Conservation (phyloP, 1,284 basidiomycete species). For the Fomes fomentarius region DNA sequence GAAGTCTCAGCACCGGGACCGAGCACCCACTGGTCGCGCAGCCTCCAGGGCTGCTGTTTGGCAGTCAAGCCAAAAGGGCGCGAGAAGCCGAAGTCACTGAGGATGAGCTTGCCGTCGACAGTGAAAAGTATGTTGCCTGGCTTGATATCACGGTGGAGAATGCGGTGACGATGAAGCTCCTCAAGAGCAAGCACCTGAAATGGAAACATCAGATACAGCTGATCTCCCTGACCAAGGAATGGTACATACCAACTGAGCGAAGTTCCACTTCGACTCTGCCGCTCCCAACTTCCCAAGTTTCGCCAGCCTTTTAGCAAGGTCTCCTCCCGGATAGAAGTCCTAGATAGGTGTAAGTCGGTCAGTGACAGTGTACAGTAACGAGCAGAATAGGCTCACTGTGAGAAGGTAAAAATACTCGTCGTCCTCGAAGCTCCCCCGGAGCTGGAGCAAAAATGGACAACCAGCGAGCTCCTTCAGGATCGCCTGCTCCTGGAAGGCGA, state of each 20-base stretch:
- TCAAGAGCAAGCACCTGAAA: slow-evolving; percentile 32
- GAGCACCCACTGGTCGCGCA: slow-evolving; percentile 6
- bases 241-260: slow-evolving; percentile 29
- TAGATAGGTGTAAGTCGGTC: not conserved
- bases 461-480: slow-evolving; percentile 17
- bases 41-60: slow-evolving; percentile 13
- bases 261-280: slow-evolving; percentile 12
- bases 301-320: slow-evolving; percentile 20
- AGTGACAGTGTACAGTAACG: too few relatives aligned
- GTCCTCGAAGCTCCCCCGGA: slow-evolving; percentile 31
- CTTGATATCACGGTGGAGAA: slow-evolving; percentile 40
- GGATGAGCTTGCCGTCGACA: slow-evolving; percentile 61
- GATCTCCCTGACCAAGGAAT: not conserved
- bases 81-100: slow-evolving; percentile 69
- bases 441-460: slow-evolving; percentile 19
- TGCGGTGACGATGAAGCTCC: slow-evolving; percentile 49
- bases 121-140: slow-evolving; percentile 71
- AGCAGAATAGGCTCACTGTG: slow-evolving; percentile 16
- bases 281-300: slow-evolving; percentile 7
- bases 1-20: not conserved
- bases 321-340: slow-evolving; percentile 27
- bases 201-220: slow-evolving; percentile 16
- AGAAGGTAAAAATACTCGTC: slow-evolving; percentile 33
- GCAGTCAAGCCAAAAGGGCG: slow-evolving; percentile 49
- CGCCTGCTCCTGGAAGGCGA: slow-evolving; percentile 19